Conservation (phyloP, 2,329 filamentous ascomycete species). For the Penicillium sp. region DNA sequence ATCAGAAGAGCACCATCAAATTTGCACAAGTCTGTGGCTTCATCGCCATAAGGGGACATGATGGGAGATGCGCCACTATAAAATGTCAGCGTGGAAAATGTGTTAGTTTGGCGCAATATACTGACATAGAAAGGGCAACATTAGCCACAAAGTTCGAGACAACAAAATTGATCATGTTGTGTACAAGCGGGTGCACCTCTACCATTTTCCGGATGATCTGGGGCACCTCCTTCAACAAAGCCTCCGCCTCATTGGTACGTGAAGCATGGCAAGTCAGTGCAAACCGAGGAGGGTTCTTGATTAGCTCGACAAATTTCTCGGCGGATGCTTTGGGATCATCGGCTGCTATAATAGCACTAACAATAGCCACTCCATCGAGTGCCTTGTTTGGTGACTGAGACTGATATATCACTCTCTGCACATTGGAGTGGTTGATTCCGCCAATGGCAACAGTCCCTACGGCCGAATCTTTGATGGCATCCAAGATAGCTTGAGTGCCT, state of each 20-base stretch:
- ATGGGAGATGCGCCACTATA: conserved; percentile 76
- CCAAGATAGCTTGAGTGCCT: conserved; percentile 67
- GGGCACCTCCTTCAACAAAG: conserved; percentile 40
- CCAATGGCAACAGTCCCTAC: conserved; percentile 74
- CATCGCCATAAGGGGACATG: conserved; percentile 84
- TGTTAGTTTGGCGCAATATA: background rate
- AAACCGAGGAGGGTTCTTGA: conserved; percentile 46
- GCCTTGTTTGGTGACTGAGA: conserved; percentile 56
- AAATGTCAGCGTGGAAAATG: conserved; percentile 16
- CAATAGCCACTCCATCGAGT: conserved; percentile 80
- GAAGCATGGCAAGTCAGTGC: conserved; percentile 31
- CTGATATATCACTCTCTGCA: conserved; percentile 72
- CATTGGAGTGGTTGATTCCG: conserved; percentile 75
- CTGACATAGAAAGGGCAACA: conserved; percentile 70
- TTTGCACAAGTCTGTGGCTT: conserved; percentile 75
- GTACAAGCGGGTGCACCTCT: conserved; percentile 68
- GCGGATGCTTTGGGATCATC: conserved; percentile 65
- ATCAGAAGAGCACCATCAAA: conserved; percentile 78
- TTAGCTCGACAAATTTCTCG: conserved; percentile 55
- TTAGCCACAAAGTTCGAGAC: conserved; percentile 95
- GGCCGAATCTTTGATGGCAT: conserved; percentile 54
- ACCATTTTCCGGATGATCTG: conserved; percentile 61
- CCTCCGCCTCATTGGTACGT: conserved; percentile 27
- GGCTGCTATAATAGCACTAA: conserved; percentile 82
- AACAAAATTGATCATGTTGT: conserved; percentile 97